A percentile compares a stretch with the other conserved stretches of the same genome.
These are phyloP conservation scores for Stagonosporopsis cucurbitacearum DNA, from an alignment of 2,329 filamentous ascomycete genomes.

Conservation along the genomic window DNA sequence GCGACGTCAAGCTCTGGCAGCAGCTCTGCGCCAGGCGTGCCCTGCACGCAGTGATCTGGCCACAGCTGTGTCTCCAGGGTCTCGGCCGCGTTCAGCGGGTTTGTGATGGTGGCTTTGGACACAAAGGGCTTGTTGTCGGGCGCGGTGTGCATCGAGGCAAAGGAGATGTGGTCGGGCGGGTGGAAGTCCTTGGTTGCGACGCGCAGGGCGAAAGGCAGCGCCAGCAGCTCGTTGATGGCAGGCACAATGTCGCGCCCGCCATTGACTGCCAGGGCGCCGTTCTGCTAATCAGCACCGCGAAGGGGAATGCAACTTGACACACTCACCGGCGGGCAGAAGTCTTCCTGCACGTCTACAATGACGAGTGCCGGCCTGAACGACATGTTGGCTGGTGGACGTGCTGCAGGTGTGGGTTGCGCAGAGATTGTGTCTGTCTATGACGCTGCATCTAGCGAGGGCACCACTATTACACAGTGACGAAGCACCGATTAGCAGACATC, in stretches of 20 bases:
- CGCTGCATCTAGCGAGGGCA: slow-evolving; percentile 8
- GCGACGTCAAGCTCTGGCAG: slow-evolving; percentile 71
- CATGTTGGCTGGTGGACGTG: slow-evolving; percentile 3
- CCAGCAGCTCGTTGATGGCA: slow-evolving; percentile 76
- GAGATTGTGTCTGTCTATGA: slow-evolving; percentile 9
- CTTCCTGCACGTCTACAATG: slow-evolving; percentile 89
- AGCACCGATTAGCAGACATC: slow-evolving; percentile 2
- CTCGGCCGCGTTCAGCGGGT: slow-evolving; percentile 69
- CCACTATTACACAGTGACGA: neutral
- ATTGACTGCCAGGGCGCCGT: slow-evolving; percentile 83
- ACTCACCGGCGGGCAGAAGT: slow-evolving; percentile 88
- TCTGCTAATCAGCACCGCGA: slow-evolving; percentile 56
- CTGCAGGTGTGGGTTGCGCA: neutral
- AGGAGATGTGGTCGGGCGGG: slow-evolving; percentile 82
- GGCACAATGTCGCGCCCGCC: slow-evolving; percentile 73
- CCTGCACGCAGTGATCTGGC: slow-evolving; percentile 88
- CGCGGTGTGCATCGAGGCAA: slow-evolving; percentile 75
- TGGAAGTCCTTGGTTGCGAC: slow-evolving; percentile 95
- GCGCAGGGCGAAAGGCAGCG: slow-evolving; percentile 72
- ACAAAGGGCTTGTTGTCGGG: slow-evolving; percentile 72
- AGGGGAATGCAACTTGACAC: neutral
- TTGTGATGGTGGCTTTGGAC: slow-evolving; percentile 68
- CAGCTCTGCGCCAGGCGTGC: slow-evolving; percentile 73
- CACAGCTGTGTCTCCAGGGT: slow-evolving; percentile 75
- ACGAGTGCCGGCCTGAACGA: slow-evolving; percentile 63